Conservation (phyloP, 169 alveolate species). For the Theileria orientalis region DNA sequence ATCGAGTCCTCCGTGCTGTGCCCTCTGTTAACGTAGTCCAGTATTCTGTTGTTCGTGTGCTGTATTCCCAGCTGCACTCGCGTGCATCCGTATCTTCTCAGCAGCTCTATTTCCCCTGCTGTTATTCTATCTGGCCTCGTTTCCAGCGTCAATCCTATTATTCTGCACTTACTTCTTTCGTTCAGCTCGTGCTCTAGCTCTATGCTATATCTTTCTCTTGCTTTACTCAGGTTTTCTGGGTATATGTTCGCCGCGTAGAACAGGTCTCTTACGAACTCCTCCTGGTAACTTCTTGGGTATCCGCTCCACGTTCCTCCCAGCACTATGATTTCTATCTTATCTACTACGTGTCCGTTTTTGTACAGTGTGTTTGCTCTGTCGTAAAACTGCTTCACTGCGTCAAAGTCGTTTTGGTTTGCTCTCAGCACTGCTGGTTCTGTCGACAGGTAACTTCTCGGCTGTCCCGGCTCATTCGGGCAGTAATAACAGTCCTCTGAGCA, state of each 20-base stretch:
- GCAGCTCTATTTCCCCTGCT: slow-evolving; percentile 77
- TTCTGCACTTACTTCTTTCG: slow-evolving; percentile 63
- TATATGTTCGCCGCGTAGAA: slow-evolving; percentile 91
- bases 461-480: slow-evolving; percentile 95
- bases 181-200: slow-evolving; percentile 68
- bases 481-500: slow-evolving; percentile 91
- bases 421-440: slow-evolving; percentile 94
- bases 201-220: slow-evolving; percentile 60
- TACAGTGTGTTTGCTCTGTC: slow-evolving; percentile 89
- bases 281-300: slow-evolving; percentile 86
- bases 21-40: slow-evolving; percentile 82
- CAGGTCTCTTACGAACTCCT: slow-evolving; percentile 87
- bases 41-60: slow-evolving; percentile 85
- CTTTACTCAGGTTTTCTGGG: slow-evolving; percentile 65
- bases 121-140: slow-evolving; percentile 92
- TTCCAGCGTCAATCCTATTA: slow-evolving; percentile 81
- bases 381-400: slow-evolving; percentile 86
- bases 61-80: slow-evolving; percentile 93
- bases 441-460: slow-evolving; percentile 91
- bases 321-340: slow-evolving; percentile 90
- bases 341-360: slow-evolving; percentile 89
- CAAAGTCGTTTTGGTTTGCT: slow-evolving; percentile 91
- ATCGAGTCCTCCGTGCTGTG: slow-evolving; percentile 79
- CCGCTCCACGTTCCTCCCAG: slow-evolving; percentile 95
- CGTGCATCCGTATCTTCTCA: slow-evolving; percentile 89